Evolutionary conservation across 768 basidiomycete genomes (phyloP).

Genomic region (Cystofilobasidium capitatum): DNA sequence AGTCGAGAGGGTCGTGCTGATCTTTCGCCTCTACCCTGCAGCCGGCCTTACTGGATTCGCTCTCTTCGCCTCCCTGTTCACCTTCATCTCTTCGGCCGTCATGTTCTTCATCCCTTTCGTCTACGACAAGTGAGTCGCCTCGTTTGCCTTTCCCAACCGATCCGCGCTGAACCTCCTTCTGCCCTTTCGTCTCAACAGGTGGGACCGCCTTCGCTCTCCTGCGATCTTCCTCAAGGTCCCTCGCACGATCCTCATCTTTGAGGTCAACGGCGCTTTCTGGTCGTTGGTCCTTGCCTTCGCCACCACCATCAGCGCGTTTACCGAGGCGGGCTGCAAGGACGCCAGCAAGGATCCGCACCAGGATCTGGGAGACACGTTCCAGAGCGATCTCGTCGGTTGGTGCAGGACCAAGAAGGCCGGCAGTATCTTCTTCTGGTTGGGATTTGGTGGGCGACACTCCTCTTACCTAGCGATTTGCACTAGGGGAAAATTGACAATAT

Average conservation of each 20-base stretch:
- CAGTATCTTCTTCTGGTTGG: constrained; percentile 79
- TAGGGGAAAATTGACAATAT: background rate
- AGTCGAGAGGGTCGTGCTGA: background rate
- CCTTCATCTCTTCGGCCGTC: constrained; percentile 64
- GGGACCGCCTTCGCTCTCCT: constrained; percentile 65
- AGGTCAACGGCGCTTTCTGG: constrained; percentile 55
- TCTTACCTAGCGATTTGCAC: too few species aligned
- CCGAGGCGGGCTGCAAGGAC: constrained; percentile 80
- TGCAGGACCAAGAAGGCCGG: constrained; percentile 88
- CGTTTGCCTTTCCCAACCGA: background rate
- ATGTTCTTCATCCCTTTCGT: constrained; percentile 54
- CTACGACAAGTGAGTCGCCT: constrained; percentile 35
- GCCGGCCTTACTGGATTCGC: constrained; percentile 82
- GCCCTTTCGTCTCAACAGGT: constrained; percentile 60
- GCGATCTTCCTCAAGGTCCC: constrained; percentile 73
- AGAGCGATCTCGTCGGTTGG: constrained; percentile 63
- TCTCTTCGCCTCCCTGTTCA: constrained; percentile 62
- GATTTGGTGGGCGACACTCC: constrained; percentile 51
- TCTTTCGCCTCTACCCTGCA: constrained; percentile 35
- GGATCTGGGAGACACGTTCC: constrained; percentile 53
- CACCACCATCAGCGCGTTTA: constrained; percentile 54
- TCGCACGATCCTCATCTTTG: constrained; percentile 74
- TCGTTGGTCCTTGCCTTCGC: constrained; percentile 70
- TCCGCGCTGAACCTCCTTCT: background rate
- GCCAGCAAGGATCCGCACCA: constrained; percentile 70